These are phyloP conservation scores for Gossypium gossypioides DNA, from an alignment of 441 rosid genomes.

Conservation along the genomic window DNA sequence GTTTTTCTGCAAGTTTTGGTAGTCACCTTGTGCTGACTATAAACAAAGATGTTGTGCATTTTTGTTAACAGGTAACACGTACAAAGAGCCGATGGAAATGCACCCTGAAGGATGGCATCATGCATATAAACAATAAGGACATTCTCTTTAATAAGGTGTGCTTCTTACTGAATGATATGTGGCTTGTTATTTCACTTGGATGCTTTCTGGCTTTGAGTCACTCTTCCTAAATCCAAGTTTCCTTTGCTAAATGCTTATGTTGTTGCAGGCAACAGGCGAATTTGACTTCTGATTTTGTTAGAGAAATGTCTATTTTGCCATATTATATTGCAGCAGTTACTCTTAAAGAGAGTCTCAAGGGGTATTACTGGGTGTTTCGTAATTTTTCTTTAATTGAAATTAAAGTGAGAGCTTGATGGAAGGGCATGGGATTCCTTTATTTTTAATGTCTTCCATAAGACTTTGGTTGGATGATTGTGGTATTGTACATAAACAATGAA, in stretches of 20 bases:
- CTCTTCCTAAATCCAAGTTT: background rate
- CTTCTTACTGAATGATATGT: background rate
- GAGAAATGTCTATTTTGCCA: conserved; percentile 7
- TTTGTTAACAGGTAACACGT: conserved; percentile 67
- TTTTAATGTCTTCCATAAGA: conserved; percentile 11
- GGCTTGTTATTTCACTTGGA: background rate
- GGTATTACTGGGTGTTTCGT: conserved; percentile 22
- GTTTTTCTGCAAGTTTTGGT: background rate
- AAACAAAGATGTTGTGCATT: background rate
- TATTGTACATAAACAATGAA: conserved; percentile 52
- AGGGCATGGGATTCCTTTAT: conserved; percentile 14
- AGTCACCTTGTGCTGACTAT: background rate
- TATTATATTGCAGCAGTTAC: conserved; percentile 9
- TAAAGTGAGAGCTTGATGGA: conserved; percentile 25
- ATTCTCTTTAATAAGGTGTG: conserved; percentile 86
- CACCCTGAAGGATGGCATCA: conserved; percentile 84
- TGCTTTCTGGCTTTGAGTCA: background rate
- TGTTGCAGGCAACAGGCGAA: conserved; percentile 83
- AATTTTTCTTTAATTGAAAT: conserved; percentile 18
- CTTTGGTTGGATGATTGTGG: conserved; percentile 32
- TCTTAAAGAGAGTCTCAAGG: conserved; percentile 19
- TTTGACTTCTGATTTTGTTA: conserved; percentile 73
- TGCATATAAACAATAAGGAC: conserved; percentile 92
- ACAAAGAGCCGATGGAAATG: conserved; percentile 98
- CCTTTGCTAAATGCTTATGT: background rate